A percentile compares a stretch with the other conserved stretches of the same genome.
Evolutionary conservation across 2,329 filamentous ascomycete genomes (phyloP).

Genomic region (Calcarisporium arbuscula): DNA sequence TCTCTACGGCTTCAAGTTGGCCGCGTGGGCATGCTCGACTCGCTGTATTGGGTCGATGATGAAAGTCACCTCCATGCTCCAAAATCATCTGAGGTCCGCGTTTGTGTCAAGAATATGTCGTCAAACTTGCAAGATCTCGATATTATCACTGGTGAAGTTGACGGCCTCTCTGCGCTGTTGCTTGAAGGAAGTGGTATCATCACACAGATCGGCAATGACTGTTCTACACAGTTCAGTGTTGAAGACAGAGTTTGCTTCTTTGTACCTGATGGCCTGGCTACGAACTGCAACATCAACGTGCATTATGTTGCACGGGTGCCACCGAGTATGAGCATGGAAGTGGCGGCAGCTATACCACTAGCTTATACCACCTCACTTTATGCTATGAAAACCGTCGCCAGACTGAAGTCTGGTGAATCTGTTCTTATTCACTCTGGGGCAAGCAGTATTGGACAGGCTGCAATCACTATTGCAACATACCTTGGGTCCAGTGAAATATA

Average conservation of each 20-base stretch:
- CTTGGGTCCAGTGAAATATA: constrained; percentile 18
- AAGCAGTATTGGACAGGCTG: constrained; percentile 13
- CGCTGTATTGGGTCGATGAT: constrained; percentile 6
- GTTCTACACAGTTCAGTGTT: no score
- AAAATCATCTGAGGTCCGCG: constrained; percentile 3
- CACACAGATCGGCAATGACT: no score
- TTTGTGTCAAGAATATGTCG: constrained; percentile 3
- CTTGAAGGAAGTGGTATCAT: no score
- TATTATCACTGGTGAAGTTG: no score
- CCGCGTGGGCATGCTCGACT: constrained; percentile 4
- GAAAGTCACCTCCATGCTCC: constrained; percentile 2
- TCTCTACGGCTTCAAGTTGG: constrained; percentile 3
- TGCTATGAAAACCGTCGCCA: constrained; percentile 18
- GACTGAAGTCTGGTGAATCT: constrained; percentile 15
- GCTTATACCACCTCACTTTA: constrained; percentile 6
- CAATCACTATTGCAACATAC: constrained; percentile 11
- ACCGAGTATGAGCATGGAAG: background rate
- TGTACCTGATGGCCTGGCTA: constrained; percentile 8
- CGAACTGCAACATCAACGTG: constrained; percentile 5
- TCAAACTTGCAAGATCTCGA: no score
- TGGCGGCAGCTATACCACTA: constrained; percentile 5
- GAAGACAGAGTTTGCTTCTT: no score
- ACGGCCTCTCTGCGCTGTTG: no score
- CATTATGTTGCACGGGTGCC: constrained; percentile 5
- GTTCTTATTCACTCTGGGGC: constrained; percentile 18